Evolutionary conservation across 164 flowering plant genomes (phyloP), one percentile per base, ranked within the genome.

Genomic region (Euptelea pleiosperma): DNA sequence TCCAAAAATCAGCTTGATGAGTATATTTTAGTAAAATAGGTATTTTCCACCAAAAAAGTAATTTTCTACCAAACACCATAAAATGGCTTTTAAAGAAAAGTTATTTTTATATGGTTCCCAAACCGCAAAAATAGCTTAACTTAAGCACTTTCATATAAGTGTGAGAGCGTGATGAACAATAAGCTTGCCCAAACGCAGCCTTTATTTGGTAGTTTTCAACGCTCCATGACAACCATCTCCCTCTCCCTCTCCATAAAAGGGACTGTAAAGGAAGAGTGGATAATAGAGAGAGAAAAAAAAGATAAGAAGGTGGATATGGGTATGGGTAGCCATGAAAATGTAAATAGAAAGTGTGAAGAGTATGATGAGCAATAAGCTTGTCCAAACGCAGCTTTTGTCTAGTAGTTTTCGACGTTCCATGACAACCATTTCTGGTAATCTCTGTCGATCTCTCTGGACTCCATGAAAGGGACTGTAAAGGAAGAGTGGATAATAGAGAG

Each of bases 181-280:
- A n/a, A n/a, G n/a, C n/a, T n/a, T n/a, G n/a, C n/a, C n/a, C n/a
- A n/a, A n/a, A n/a, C n/a, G n/a, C n/a, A n/a, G n/a, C n/a, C 54
- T 52, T 58, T 28, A n/a, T 58, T 8, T 35, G 58, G 53, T 72
- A 26, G 22, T 70, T 63, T 24, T 62, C 19, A 3, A 63, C 55
- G 41, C 72, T 75, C 79, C 82, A 75, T 0, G 73, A 63, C 11
- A 75, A 33, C 82, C 77, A 75, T 45, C 50, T 70, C 46, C 61
- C 35, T 8, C 49, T 19, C 19, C 31, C 52, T 16, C 36, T 42
- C 47, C 35, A 30, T 18, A 48, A 50, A 21, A 52, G 22, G 16
- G 37, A 35, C 19, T 48, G 16, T 19, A 39, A 39, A 39, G 52
- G 31, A 31, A 46, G 44, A 21, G 6, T 14, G 5, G 6, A 65